Evolutionary conservation across 208 protist species (phyloP).

Genomic region (Giardia duodenalis): DNA sequence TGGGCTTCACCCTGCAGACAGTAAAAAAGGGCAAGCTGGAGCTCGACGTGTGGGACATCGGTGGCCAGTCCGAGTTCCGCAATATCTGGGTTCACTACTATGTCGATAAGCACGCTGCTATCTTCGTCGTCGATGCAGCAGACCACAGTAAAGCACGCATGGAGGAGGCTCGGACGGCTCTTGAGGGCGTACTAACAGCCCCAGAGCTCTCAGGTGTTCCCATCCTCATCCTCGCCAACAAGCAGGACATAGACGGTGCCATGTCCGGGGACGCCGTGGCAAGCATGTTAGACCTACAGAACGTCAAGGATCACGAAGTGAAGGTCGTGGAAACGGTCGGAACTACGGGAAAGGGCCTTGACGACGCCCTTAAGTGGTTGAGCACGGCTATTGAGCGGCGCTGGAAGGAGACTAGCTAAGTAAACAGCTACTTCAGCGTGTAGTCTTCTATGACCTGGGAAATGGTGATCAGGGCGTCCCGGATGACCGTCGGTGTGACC

Average conservation of each 20-base stretch:
- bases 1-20: conserved; percentile 33
- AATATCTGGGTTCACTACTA: conserved; percentile 39
- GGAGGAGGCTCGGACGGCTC: not conserved
- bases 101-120: conserved; percentile 1
- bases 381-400: not conserved
- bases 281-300: not conserved
- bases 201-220: not conserved
- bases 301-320: not conserved
- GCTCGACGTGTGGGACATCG: conserved; percentile 33
- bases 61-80: conserved; percentile 31
- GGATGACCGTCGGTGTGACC: not conserved
- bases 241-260: conserved; percentile 28
- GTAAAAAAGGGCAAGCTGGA: conserved; percentile 25
- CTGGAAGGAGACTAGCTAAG: not conserved
- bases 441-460: not conserved
- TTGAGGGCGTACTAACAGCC: conserved; percentile 1
- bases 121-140: conserved; percentile 36
- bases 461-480: not conserved
- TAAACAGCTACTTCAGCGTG: not conserved
- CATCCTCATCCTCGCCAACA: conserved; percentile 41
- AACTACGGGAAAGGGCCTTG: not conserved
- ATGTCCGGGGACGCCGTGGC: not conserved
- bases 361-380: not conserved
- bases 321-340: not conserved
- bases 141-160: conserved; percentile 12